Percentiles rank a stretch among this genome's conserved stretches.
Evolutionary conservation across 768 basidiomycete species (phyloP).

Genomic region (Agaricus subrufescens): DNA sequence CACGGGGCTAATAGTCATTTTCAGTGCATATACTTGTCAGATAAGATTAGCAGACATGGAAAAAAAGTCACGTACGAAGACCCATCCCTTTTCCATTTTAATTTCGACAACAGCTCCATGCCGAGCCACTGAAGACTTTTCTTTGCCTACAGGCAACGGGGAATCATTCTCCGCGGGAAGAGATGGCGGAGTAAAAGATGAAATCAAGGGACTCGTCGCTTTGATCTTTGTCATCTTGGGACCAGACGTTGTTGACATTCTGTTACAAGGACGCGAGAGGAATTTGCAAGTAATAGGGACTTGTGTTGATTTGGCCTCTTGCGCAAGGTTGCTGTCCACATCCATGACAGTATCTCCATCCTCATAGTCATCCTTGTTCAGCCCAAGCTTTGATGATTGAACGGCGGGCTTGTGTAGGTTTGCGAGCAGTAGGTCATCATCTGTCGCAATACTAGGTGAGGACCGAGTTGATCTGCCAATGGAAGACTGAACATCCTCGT

Average conservation of each 20-base stretch:
- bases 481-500: constrained; percentile 9
- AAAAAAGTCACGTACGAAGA: constrained; percentile 1
- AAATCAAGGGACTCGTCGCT: background rate
- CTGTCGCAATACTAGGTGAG: constrained; percentile 5
- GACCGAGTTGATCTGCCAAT: background rate
- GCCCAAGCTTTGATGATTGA: constrained; percentile 1
- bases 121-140: background rate
- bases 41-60: background rate
- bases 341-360: constrained; percentile 6
- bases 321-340: background rate
- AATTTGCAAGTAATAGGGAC: constrained; percentile 6
- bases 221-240: constrained; percentile 1
- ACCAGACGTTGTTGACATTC: constrained; percentile 3
- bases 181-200: constrained; percentile 8
- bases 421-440: constrained; percentile 7
- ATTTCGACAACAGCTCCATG: constrained; percentile 2
- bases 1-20: background rate
- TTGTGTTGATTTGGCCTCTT: constrained; percentile 1
- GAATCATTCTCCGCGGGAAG: background rate
- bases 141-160: background rate
- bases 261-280: constrained; percentile 5
- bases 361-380: background rate
- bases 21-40: background rate
- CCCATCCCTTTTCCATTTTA: constrained; percentile 5
- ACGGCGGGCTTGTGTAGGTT: background rate